Conservation (phyloP, 1,284 basidiomycete species). For the Psilocybe mexicana region DNA sequence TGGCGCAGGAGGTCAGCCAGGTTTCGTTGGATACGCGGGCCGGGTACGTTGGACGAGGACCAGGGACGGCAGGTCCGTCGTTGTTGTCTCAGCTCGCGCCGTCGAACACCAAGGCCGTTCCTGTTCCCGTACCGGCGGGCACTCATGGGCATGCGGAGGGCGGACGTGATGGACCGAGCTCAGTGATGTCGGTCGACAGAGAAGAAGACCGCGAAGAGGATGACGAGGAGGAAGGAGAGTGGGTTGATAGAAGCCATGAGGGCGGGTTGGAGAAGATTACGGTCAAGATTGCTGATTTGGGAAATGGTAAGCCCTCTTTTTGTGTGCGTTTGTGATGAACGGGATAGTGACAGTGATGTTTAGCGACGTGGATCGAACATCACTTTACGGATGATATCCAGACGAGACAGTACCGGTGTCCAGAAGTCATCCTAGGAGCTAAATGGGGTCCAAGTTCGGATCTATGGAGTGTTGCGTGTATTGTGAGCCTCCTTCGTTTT, state of each 20-base stretch:
- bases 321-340: neutral
- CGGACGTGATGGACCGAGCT: slow-evolving; percentile 1
- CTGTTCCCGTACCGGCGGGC: slow-evolving; percentile 24
- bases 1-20: slow-evolving; percentile 42
- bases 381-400: slow-evolving; percentile 97
- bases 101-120: slow-evolving; percentile 29
- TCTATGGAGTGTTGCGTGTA: slow-evolving; percentile 94
- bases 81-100: slow-evolving; percentile 81
- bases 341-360: neutral
- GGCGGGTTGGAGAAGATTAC: slow-evolving; percentile 78
- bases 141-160: neutral
- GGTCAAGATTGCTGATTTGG: slow-evolving; percentile 98
- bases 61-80: slow-evolving; percentile 55
- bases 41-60: slow-evolving; percentile 25
- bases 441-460: slow-evolving; percentile 95
- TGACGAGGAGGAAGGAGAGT: slow-evolving; percentile 30
- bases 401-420: slow-evolving; percentile 96
- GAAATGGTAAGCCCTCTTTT: slow-evolving; percentile 67
- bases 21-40: slow-evolving; percentile 54
- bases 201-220: slow-evolving; percentile 12
- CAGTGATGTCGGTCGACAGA: slow-evolving; percentile 31
- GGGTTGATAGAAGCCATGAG: slow-evolving; percentile 20
- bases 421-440: slow-evolving; percentile 94
- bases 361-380: slow-evolving; percentile 85
- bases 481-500: slow-evolving; percentile 58